Percentiles rank a stretch among this genome's conserved stretches.
Conservation (phyloP, 2,329 filamentous ascomycete genomes). For the Ophiostoma montium region DNA sequence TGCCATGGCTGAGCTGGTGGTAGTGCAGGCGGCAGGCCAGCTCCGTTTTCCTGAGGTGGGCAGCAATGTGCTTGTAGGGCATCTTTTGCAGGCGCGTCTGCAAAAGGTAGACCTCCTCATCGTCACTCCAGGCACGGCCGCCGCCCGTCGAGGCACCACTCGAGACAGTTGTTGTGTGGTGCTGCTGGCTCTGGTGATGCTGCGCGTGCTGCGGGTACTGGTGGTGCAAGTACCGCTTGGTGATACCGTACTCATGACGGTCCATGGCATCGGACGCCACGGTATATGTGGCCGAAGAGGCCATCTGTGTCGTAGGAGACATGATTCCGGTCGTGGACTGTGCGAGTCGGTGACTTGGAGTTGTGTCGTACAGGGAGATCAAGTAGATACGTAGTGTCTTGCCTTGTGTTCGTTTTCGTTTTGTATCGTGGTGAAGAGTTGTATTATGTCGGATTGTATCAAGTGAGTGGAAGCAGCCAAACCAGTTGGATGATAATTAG, state of each 20-base stretch:
- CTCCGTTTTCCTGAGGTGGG: conserved; percentile 76
- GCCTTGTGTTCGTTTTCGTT: not conserved
- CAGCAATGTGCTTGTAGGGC: conserved; percentile 82
- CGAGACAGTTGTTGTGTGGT: not conserved
- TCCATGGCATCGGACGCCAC: conserved; percentile 40
- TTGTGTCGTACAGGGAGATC: not conserved
- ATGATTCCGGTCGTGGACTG: conserved; percentile 21
- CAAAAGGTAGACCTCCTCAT: conserved; percentile 76
- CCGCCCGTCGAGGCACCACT: conserved; percentile 51
- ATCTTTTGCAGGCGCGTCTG: conserved; percentile 77
- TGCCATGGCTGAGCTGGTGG: conserved; percentile 72
- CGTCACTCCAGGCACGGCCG: conserved; percentile 71
- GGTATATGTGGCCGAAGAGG: conserved; percentile 31
- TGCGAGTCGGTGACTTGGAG: too few species aligned
- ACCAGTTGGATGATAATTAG: conserved; percentile 31
- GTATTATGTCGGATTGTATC: not conserved
- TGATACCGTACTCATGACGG: conserved; percentile 44
- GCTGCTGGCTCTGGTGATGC: not conserved
- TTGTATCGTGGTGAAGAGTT: not conserved
- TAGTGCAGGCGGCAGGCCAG: conserved; percentile 77
- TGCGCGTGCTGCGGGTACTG: conserved; percentile 18
- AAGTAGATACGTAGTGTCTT: not conserved
- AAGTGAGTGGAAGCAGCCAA: conserved; percentile 32
- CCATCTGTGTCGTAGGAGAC: conserved; percentile 36
- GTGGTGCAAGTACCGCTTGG: conserved; percentile 37